These are phyloP conservation scores for Rhipidocladum racemiflorum DNA, from an alignment of 176 grass and related monocot genomes.

Conservation along the genomic window DNA sequence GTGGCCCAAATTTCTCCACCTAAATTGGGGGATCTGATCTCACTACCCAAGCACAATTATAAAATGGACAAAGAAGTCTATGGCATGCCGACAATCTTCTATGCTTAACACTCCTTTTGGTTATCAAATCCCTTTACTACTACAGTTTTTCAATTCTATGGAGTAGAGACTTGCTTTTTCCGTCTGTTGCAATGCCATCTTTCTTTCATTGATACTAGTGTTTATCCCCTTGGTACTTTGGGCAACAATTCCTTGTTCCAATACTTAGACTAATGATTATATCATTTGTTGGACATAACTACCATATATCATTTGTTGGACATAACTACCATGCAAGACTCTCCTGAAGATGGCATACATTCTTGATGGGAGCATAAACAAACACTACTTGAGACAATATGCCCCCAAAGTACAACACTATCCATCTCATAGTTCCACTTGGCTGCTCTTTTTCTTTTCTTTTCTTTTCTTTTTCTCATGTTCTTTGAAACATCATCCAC, in stretches of 20 bases:
- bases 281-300: conserved; percentile 32
- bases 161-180: conserved; percentile 40
- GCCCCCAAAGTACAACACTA: conserved; percentile 21
- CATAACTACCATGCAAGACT: conserved; percentile 11
- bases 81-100: conserved; percentile 34
- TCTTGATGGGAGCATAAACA: conserved; percentile 32
- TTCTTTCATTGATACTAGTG: conserved; percentile 27
- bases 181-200: conserved; percentile 29
- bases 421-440: conserved; percentile 28
- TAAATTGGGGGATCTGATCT: conserved; percentile 38
- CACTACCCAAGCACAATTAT: conserved; percentile 19
- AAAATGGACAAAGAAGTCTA: conserved; percentile 46
- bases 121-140: conserved; percentile 38
- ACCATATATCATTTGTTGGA: conserved; percentile 25
- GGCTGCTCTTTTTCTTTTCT: conserved; percentile 2
- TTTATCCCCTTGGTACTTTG: conserved; percentile 48
- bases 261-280: conserved; percentile 37
- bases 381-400: conserved; percentile 23
- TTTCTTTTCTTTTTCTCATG: background rate
- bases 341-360: conserved; percentile 14
- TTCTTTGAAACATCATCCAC: conserved; percentile 14
- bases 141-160: conserved; percentile 28
- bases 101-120: conserved; percentile 37
- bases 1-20: conserved; percentile 37
- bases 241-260: conserved; percentile 38